Evolutionary conservation across 257 asterid species (phyloP), one percentile per base, ranked within the genome.

Genomic region (Galeopsis tetrahit): DNA sequence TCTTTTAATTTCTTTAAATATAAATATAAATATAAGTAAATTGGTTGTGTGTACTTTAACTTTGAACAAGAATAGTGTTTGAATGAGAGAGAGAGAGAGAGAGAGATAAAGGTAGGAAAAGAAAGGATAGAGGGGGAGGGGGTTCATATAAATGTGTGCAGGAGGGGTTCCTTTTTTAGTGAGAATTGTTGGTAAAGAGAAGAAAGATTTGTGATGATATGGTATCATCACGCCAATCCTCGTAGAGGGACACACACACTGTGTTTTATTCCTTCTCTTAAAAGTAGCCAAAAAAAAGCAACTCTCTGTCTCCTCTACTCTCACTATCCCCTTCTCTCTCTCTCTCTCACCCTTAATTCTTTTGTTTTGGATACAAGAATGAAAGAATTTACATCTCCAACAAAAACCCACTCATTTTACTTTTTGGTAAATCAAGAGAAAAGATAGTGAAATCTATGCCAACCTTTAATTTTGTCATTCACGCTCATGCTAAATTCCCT

Each of bases 251-350:
- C 85, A 21, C 28, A 21, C 28, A 21, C 28, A 68, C 62, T 73
- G 67, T 69, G 75, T 76, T 76, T 79, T 83, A 80, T 83, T 82
- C 86, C 77, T 75, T 56, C 40, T 55, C 46, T 59, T 46, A 11
- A 11, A 80, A 75, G 75, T 74, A 71, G 79, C 76, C 85, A 7
- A 82, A 80, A 82, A 80, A 77, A 85, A 84, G 85, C 82, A 82
- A 76, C 84, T 36, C 79, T 77, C 83, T 87, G 90, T 88, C 89
- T 82, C 48, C 84, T 81, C 76, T 81, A 68, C 78, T 51, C 64
- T 28, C 66, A 48, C 74, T 56, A 48, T 63, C 74, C 63, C 70
- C n/a, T 70, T 35, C 69, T 48, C 33, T 39, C 28, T 39, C 40
- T 49, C 28, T 13, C 57, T n/a, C n/a, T n/a, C n/a, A n/a, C n/a